Evolutionary conservation across 2,329 filamentous ascomycete genomes (phyloP), one percentile per base, ranked within the genome.

Genomic region (Cercospora sp.): DNA sequence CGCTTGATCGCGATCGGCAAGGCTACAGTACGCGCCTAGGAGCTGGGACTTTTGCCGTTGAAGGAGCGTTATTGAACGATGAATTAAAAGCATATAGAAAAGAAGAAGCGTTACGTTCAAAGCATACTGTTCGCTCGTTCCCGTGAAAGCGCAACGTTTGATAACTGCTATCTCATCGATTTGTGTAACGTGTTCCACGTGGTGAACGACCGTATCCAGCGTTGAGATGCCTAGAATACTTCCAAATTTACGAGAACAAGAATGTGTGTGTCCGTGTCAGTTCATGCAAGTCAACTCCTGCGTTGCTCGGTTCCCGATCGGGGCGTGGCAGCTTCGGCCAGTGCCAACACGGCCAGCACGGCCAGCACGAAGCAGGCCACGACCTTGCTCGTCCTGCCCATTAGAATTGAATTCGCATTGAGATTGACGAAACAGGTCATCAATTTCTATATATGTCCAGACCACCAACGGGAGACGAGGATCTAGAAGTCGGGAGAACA

Each of bases 1-100:
- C 74, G 80, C 21, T 71, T 81, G 53, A 78, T 81, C 64, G 74
- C 76, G 18, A 80, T 81, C 75, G 79, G 79, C 58, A 75, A 75
- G 55, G 78, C 77, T 37, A 80, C 79, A 43, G 73, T 34, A 26
- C 49, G 49, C 24, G 21, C 60, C 21, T 62, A 3, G 3, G 53
- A 58, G 24, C 7, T 32, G 53, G 18, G 5, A 26, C 26, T 30
- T n/a, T 13, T 58, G 26, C 26, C 12, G 26, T 58, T n/a, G 53
- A 57, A 32, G 24, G 24, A 18, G 30, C 13, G 26, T 30, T 32
- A 16, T 28, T 28, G 53, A 58, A 28, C 26, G 30, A 58, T n/a
- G 53, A 58, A 10, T 4, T 26, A 10, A 28, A 30, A 58, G 53
- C 30, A 58, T 8, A 58, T 32, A 58, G 53, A 32, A 58, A 3